Evolutionary conservation across 176 grass and related monocot species (phyloP), one percentile per base, ranked within the genome.

Genomic region (Lolium rigidum): DNA sequence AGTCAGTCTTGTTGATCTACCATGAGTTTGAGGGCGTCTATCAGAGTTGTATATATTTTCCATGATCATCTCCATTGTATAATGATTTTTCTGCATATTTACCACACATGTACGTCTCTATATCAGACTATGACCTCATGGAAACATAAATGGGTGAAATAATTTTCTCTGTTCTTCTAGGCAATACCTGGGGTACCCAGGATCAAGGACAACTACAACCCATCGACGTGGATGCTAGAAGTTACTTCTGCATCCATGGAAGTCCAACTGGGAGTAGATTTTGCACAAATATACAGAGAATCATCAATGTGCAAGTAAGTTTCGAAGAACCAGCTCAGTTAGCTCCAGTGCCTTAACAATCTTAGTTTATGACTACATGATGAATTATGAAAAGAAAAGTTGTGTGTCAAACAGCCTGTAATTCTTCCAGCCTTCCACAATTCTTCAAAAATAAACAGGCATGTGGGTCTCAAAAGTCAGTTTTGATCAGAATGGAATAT

Each of bases 201-300:
- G 39, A 97, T 97, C 61, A 93, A 74, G 80, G 52, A 94, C 41
- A 94, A 92, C 21, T 91, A 97, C 55, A 97, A 97, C 50, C 95
- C 95, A 60, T 89, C 94, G 52, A 94, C 94, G 31, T 97, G 92
- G 94, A 94, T 97, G 92, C 28, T 97, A 69, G 92, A 97, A 81
- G 86, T 87, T 89, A 94, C 90, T 26, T 92, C 62, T 24, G 56
- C 60, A 78, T 97, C 95, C 73, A 82, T 89, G 70, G 95, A 92
- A 88, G 21, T 25, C 26, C 92, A 91, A 64, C 54, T 94, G 9
- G 78, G 84, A 78, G 18, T 87, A 41, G 56, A 97, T 83, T 97
- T 97, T 88, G 86, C 89, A 76, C 51, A 91, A 74, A 62, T 95
- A n/a, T 95, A 91, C 14, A 90, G 18, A 64, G 90, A 90, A 62